These are phyloP conservation scores for Blastobotrys aristatus DNA, from an alignment of 1,139 yeast species.

Conservation along the genomic window DNA sequence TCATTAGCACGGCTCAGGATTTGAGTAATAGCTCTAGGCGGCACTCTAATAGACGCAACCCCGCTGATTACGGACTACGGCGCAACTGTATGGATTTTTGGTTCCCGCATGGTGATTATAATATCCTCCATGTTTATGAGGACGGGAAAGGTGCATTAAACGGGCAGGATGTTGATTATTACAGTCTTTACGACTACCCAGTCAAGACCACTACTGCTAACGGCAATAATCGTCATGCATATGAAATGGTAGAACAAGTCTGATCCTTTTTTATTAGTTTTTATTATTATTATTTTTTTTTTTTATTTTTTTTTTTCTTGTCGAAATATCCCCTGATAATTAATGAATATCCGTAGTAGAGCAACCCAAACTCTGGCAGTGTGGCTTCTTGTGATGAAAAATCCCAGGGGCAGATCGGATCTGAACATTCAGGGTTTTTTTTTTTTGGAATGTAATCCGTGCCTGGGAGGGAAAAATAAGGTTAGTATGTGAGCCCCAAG, in stretches of 20 bases:
- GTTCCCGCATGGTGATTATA: slow-evolving; percentile 28
- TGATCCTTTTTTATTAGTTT: too few species aligned
- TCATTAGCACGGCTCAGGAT: slow-evolving; percentile 33
- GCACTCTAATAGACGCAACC: slow-evolving; percentile 22
- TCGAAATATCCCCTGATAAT: too few species aligned
- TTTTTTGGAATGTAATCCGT: too few species aligned
- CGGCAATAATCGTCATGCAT: slow-evolving; percentile 13
- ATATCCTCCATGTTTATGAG: slow-evolving; percentile 22
- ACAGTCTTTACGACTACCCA: slow-evolving; percentile 34
- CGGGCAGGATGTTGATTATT: slow-evolving; percentile 36
- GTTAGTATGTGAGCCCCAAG: too few species aligned
- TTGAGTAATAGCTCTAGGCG: slow-evolving; percentile 18
- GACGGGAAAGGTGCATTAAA: slow-evolving; percentile 32
- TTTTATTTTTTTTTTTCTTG: too few species aligned
- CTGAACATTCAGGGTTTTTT: too few species aligned
- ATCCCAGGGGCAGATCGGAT: too few species aligned
- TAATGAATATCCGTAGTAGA: too few species aligned
- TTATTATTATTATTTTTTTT: not conserved
- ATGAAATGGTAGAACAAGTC: slow-evolving; percentile 20
- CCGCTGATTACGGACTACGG: slow-evolving; percentile 34
- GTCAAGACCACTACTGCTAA: slow-evolving; percentile 6
- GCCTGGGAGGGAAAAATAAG: too few species aligned
- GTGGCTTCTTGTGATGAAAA: too few species aligned
- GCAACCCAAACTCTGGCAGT: too few species aligned
- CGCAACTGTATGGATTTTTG: slow-evolving; percentile 40